A percentile compares a stretch with the other conserved stretches of the same genome.
Conservation (phyloP, 345 rosid species). For the Pistacia atlantica region DNA sequence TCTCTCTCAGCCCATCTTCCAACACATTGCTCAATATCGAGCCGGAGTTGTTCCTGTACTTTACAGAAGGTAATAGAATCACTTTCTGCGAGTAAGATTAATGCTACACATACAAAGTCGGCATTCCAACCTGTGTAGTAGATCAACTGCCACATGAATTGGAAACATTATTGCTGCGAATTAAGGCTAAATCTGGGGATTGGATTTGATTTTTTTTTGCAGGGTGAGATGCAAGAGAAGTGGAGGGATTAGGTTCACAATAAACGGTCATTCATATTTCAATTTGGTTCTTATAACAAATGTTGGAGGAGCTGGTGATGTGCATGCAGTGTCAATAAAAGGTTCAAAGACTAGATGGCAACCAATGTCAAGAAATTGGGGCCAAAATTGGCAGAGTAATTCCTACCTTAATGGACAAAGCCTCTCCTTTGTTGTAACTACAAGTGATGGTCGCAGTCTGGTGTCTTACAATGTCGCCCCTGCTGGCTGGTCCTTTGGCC, state of each 20-base stretch:
- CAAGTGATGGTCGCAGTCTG: constrained; percentile 62
- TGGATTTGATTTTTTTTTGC: neutral
- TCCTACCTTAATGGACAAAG: constrained; percentile 71
- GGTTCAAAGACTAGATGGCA: constrained; percentile 72
- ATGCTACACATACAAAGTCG: no score
- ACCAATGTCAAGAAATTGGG: constrained; percentile 82
- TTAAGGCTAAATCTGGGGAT: neutral
- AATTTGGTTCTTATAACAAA: constrained; percentile 69
- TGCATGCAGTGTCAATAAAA: constrained; percentile 58
- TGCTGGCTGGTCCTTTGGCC: constrained; percentile 71
- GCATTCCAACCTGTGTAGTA: no score
- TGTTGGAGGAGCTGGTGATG: constrained; percentile 81
- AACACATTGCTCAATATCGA: constrained; percentile 64
- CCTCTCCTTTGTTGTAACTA: constrained; percentile 67
- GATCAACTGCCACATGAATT: no score
- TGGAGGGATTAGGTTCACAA: constrained; percentile 73
- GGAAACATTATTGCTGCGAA: no score
- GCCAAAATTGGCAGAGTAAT: constrained; percentile 88
- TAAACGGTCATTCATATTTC: constrained; percentile 83
- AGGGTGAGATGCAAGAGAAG: constrained; percentile 72
- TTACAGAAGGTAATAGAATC: constrained; percentile 56
- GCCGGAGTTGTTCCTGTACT: constrained; percentile 76
- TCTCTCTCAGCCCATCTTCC: constrained; percentile 76
- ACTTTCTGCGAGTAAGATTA: neutral
- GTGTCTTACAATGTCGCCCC: constrained; percentile 73